Percentiles rank a stretch among this genome's conserved stretches.
Evolutionary conservation across 2,329 filamentous ascomycete genomes (phyloP).

Genomic region (Leptographium procerum): DNA sequence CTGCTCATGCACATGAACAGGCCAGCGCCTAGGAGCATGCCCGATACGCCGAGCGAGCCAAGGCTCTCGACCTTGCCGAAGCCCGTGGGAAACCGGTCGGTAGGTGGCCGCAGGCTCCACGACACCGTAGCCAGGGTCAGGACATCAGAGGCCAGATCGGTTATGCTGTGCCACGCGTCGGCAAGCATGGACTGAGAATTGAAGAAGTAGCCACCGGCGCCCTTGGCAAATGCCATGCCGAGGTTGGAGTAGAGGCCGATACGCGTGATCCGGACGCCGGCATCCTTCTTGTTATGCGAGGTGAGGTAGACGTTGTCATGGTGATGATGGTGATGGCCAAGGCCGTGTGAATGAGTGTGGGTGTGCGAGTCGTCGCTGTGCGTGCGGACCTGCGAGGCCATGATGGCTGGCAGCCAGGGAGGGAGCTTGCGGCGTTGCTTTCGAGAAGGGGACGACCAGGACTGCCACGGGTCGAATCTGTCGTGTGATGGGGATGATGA

Average conservation of each 20-base stretch:
- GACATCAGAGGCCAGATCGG: constrained; percentile 89
- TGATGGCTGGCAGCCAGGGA: constrained; percentile 16
- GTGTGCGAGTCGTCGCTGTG: constrained; percentile 38
- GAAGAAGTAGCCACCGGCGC: constrained; percentile 83
- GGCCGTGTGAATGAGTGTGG: constrained; percentile 39
- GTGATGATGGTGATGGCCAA: constrained; percentile 54
- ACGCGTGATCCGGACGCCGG: constrained; percentile 84
- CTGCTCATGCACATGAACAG: constrained; percentile 84
- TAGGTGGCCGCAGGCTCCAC: constrained; percentile 79
- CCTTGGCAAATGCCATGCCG: constrained; percentile 88
- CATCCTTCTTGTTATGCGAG: constrained; percentile 77
- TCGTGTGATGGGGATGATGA: constrained; percentile 3
- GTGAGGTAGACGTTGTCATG: constrained; percentile 78
- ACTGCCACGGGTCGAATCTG: neutral
- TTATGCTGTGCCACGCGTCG: constrained; percentile 91
- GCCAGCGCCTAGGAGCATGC: constrained; percentile 79
- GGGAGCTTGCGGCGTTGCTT: constrained; percentile 9
- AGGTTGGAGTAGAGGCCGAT: constrained; percentile 84
- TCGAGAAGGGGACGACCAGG: constrained; percentile 7
- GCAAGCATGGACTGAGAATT: constrained; percentile 89
- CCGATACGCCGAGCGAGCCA: constrained; percentile 84
- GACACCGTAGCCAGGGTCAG: constrained; percentile 90
- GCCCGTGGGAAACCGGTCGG: constrained; percentile 72
- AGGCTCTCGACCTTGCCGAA: constrained; percentile 98
- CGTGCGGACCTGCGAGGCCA: constrained; percentile 15